Percentiles rank a stretch among this genome's conserved stretches.
Evolutionary conservation across 306 rosid genomes (phyloP).

Genomic region (Lathyrus oleraceus): DNA sequence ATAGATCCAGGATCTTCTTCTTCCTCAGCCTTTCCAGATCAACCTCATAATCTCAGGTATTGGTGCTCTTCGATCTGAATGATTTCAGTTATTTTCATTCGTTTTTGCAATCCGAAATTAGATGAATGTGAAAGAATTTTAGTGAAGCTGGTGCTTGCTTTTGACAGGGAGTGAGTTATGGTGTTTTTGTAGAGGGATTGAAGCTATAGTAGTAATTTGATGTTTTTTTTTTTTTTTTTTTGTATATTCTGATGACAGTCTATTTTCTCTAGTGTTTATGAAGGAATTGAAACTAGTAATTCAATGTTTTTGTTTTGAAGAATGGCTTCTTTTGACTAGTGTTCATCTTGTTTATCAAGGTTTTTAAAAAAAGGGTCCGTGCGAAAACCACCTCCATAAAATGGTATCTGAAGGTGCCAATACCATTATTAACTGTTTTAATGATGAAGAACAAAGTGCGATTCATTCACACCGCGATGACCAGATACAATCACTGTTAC

Average conservation of each 20-base stretch:
- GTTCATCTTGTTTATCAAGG: no score
- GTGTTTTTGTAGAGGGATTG: not conserved
- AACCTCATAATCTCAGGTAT: constrained; percentile 64
- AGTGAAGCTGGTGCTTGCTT: not conserved
- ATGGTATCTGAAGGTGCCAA: no score
- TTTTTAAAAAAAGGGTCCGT: no score
- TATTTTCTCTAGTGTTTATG: no score
- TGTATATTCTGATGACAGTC: not conserved
- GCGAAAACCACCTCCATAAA: no score
- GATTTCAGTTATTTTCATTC: constrained; percentile 2
- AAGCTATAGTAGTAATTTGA: not conserved
- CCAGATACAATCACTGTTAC: no score
- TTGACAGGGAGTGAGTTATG: not conserved
- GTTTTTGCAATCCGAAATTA: not conserved
- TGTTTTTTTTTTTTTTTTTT: constrained; percentile 27
- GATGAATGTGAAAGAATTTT: not conserved
- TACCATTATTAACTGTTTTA: no score
- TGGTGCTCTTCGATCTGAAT: not conserved
- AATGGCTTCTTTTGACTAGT: not conserved
- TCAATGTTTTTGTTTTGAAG: no score
- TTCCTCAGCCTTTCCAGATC: constrained; percentile 50
- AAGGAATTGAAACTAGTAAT: not conserved
- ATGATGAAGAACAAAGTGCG: no score
- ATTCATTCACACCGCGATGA: no score
- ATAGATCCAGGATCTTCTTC: constrained; percentile 87